These are phyloP conservation scores for Aspergillus nanangensis DNA, from an alignment of 495 filamentous ascomycete genomes.

Conservation along the genomic window DNA sequence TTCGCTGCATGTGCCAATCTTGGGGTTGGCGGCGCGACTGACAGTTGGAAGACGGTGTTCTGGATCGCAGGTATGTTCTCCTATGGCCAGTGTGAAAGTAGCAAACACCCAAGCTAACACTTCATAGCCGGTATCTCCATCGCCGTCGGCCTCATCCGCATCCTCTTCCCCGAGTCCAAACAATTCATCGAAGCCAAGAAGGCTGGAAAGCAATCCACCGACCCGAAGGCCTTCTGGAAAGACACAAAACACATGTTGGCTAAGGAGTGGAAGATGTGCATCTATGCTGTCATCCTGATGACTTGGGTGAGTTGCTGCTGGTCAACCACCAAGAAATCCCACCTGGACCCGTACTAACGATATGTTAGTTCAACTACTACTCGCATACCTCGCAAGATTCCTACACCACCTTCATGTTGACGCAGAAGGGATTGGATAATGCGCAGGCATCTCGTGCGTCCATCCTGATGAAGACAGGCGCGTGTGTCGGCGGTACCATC, in stretches of 20 bases:
- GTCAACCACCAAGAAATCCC: too few species aligned
- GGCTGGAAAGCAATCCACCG: conserved; percentile 41
- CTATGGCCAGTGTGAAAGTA: background rate
- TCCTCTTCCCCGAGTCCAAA: conserved; percentile 64
- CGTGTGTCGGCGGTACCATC: conserved; percentile 68
- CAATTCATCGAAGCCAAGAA: conserved; percentile 64
- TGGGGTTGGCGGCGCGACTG: conserved; percentile 51
- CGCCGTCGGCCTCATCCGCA: conserved; percentile 56
- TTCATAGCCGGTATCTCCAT: conserved; percentile 54
- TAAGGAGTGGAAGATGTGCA: conserved; percentile 65
- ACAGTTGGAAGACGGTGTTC: conserved; percentile 63
- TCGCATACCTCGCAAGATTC: conserved; percentile 68
- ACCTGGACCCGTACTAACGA: too few species aligned
- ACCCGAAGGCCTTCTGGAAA: conserved; percentile 51
- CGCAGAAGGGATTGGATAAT: conserved; percentile 61
- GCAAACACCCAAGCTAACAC: background rate
- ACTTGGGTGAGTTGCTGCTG: conserved; percentile 60
- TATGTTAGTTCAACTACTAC: conserved; percentile 54
- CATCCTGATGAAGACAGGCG: conserved; percentile 70
- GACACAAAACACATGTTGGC: conserved; percentile 59
- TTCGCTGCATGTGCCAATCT: conserved; percentile 68
- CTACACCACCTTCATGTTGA: conserved; percentile 72
- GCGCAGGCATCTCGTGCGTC: conserved; percentile 57
- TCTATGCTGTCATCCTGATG: conserved; percentile 71
- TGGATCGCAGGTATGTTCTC: conserved; percentile 43